Evolutionary conservation across 345 rosid genomes (phyloP), one percentile per base, ranked within the genome.

Genomic region (Conringia planisiliqua): DNA sequence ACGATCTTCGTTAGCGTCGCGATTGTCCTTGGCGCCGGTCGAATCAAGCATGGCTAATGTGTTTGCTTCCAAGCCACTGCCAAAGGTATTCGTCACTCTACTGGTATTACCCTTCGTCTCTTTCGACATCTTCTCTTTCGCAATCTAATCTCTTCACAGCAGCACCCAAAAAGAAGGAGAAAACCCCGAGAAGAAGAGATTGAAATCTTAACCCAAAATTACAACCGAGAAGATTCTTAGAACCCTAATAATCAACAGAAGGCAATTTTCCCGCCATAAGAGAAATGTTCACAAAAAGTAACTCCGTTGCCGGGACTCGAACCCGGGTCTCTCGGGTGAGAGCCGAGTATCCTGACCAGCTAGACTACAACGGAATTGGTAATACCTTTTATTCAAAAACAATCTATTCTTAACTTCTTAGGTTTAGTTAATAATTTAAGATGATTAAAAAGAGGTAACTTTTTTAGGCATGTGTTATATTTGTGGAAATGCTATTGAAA

Each of bases 271-370:
- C 78, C 78, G 78, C 78, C 50, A 24, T n/a, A 7, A 44, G 5
- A 30, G 12, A 55, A 10, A 1, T 63, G 26, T 17, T 42, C 2
- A 1, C 10, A 48, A 18, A 48, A 47, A 17, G 39, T n/a, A 1
- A 55, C 59, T 71, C 60, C 60, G 59, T 47, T 60, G 75, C 68
- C 68, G 60, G 51, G 60, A 48, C 20, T 71, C 39, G 68, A 71
- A 71, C 75, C 75, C 60, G 86, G 85, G 86, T 83, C 89, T 75
- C 80, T 85, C 85, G 84, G 83, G 86, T 81, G 96, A 86, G 86
- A 86, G 91, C 88, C 89, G 82, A 86, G 83, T 86, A 86, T 84
- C 91, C 90, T 85, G 43, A 86, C 89, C 88, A 66, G 48, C 93
- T 83, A 79, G 82, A 79, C 82, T 79, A 79, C 82, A 70, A 68